Evolutionary conservation across 2,329 filamentous ascomycete genomes (phyloP).

Genomic region (Coleophoma eucalyptorum): DNA sequence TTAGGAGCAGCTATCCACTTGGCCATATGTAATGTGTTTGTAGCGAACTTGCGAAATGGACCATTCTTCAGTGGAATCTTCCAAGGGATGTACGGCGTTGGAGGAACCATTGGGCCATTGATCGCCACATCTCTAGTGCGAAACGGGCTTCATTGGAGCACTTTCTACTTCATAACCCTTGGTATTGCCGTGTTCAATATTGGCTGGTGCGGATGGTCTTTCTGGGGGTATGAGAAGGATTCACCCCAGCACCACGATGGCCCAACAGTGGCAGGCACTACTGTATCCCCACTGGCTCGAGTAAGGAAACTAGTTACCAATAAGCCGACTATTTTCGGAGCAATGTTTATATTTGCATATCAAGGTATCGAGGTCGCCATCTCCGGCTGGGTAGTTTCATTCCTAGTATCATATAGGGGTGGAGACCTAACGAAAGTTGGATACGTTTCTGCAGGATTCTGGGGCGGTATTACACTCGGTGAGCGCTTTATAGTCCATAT

Average conservation of each 20-base stretch:
- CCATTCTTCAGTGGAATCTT: slow-evolving; percentile 53
- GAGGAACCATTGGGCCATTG: slow-evolving; percentile 62
- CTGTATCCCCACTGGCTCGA: slow-evolving; percentile 26
- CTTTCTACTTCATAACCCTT: slow-evolving; percentile 67
- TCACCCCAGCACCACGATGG: slow-evolving; percentile 28
- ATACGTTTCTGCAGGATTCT: slow-evolving; percentile 69
- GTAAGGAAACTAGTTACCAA: slow-evolving; percentile 18
- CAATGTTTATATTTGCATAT: slow-evolving; percentile 78
- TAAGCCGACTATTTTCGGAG: slow-evolving; percentile 62
- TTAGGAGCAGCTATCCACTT: slow-evolving; percentile 51
- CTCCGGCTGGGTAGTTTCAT: slow-evolving; percentile 81
- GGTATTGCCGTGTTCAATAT: slow-evolving; percentile 52
- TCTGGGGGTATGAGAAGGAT: slow-evolving; percentile 64
- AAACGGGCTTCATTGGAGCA: slow-evolving; percentile 63
- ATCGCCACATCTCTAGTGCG: slow-evolving; percentile 63
- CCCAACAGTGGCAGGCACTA: slow-evolving; percentile 36
- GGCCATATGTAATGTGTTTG: slow-evolving; percentile 55
- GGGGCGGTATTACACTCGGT: slow-evolving; percentile 71
- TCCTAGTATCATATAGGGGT: slow-evolving; percentile 67
- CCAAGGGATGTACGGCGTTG: slow-evolving; percentile 64
- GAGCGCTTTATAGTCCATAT: slow-evolving; percentile 56
- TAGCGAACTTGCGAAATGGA: slow-evolving; percentile 44
- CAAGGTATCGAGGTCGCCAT: slow-evolving; percentile 79
- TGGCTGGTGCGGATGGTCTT: slow-evolving; percentile 57
- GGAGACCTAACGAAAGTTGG: slow-evolving; percentile 70